Percentiles rank a stretch among this genome's conserved stretches.
phyloP scores from a whole-genome alignment of 495 filamentous ascomycete genomes.

The Delitschia confertaspora region DNA sequence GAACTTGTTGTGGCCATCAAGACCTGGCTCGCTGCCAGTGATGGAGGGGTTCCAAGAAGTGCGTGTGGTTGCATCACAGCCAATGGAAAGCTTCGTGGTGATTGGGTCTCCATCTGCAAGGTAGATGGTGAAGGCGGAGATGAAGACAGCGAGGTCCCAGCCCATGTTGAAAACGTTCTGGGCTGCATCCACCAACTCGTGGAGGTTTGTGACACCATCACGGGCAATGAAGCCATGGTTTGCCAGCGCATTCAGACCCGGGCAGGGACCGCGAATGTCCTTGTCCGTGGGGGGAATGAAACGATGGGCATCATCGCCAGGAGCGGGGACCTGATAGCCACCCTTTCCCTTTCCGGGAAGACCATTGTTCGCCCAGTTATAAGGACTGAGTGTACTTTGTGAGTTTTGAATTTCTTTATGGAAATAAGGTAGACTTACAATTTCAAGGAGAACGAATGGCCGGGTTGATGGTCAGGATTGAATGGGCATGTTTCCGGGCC shows the following conservation, averaged over 20 bases:
- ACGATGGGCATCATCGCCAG: conserved; percentile 31
- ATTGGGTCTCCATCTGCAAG: conserved; percentile 34
- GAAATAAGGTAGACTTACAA: not conserved
- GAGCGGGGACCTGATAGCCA: conserved; percentile 34
- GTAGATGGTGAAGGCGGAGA: conserved; percentile 34
- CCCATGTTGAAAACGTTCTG: conserved; percentile 40
- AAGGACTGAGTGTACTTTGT: conserved; percentile 7
- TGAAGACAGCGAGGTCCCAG: conserved; percentile 34
- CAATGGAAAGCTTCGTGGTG: conserved; percentile 39
- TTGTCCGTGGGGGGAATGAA: conserved; percentile 25
- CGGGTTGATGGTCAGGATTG: not conserved
- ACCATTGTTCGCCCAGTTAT: conserved; percentile 35
- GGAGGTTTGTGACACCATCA: conserved; percentile 39
- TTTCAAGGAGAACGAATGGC: not conserved
- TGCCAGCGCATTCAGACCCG: conserved; percentile 33
- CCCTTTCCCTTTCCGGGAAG: conserved; percentile 32
- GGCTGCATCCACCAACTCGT: conserved; percentile 38
- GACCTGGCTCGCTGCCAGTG: conserved; percentile 34
- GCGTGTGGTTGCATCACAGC: conserved; percentile 38
- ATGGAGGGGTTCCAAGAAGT: conserved; percentile 32
- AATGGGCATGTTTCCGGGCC: not conserved
- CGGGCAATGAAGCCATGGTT: conserved; percentile 38
- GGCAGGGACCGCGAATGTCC: conserved; percentile 32
- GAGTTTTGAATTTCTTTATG: too few species aligned
- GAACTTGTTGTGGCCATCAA: conserved; percentile 41